Percentiles rank a stretch among this genome's conserved stretches.
These are phyloP conservation scores for Gonapodya prolifera DNA, from an alignment of 192 early-diverging fungal genomes.

Conservation along the genomic window DNA sequence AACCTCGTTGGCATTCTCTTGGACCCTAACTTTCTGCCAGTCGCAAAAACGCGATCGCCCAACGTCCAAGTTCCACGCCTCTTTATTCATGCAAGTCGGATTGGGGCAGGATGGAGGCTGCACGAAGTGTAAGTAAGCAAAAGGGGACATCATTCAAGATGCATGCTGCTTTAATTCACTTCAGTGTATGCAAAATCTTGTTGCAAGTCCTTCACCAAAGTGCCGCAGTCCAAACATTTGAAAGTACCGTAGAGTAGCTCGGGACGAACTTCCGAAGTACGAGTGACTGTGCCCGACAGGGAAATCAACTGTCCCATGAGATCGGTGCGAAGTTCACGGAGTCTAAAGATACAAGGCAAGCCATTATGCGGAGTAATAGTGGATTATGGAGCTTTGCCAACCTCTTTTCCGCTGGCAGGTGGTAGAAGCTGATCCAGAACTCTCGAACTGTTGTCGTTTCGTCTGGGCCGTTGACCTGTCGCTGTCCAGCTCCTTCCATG, in stretches of 20 bases:
- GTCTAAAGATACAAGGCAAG: conserved; percentile 20
- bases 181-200: conserved; percentile 97
- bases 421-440: conserved; percentile 61
- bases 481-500: background rate
- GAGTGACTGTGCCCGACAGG: conserved; percentile 86
- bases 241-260: conserved; percentile 88
- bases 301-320: conserved; percentile 68
- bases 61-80: conserved; percentile 63
- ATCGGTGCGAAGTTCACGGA: conserved; percentile 76
- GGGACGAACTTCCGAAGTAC: conserved; percentile 92
- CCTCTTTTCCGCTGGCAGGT: conserved; percentile 28
- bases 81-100: conserved; percentile 66
- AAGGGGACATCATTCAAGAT: background rate
- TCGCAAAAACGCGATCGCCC: conserved; percentile 83
- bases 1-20: conserved; percentile 92
- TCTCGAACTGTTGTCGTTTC: conserved; percentile 43
- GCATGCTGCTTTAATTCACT: conserved; percentile 21
- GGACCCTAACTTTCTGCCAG: conserved; percentile 94
- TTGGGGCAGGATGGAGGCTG: conserved; percentile 77
- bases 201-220: conserved; percentile 67
- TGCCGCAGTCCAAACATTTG: conserved; percentile 70
- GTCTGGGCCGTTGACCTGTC: conserved; percentile 8
- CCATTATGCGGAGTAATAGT: background rate
- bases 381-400: background rate
- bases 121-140: background rate